Conservation (phyloP, 2,329 filamentous ascomycete species). For the Pyricularia pennisetigena region DNA sequence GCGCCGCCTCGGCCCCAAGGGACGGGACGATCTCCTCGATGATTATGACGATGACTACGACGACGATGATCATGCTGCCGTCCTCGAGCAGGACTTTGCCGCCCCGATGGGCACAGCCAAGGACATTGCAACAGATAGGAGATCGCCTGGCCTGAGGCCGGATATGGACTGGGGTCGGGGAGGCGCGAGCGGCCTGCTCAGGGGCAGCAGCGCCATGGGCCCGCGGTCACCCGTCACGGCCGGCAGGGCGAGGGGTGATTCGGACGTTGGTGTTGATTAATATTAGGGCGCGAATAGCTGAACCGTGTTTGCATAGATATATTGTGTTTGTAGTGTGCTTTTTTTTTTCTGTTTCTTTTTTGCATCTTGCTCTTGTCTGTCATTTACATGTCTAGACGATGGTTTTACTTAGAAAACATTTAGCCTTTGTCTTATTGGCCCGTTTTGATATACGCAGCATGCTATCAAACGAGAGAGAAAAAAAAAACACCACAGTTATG, state of each 20-base stretch:
- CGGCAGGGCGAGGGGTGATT: neutral
- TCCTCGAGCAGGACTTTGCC: constrained; percentile 25
- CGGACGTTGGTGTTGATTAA: constrained; percentile 3
- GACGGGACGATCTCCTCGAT: constrained; percentile 29
- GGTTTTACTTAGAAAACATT: neutral
- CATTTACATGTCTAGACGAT: neutral
- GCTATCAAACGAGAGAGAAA: neutral
- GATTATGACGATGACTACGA: constrained; percentile 28
- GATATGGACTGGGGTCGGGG: constrained; percentile 20
- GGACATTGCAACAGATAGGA: constrained; percentile 6
- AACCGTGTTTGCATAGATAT: neutral
- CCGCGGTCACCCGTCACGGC: neutral
- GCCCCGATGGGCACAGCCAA: constrained; percentile 23
- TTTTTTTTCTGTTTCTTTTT: neutral
- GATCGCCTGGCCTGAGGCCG: neutral
- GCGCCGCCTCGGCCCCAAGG: constrained; percentile 35
- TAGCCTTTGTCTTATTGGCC: neutral
- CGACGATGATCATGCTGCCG: constrained; percentile 16
- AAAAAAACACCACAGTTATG: neutral
- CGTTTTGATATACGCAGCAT: neutral
- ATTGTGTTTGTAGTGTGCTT: neutral
- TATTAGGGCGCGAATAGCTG: neutral
- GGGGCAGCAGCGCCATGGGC: constrained; percentile 3
- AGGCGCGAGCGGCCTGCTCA: constrained; percentile 21
- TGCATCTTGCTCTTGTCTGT: neutral